Conservation (phyloP, 2,329 filamentous ascomycete genomes). For the Talaromyces sp. region DNA sequence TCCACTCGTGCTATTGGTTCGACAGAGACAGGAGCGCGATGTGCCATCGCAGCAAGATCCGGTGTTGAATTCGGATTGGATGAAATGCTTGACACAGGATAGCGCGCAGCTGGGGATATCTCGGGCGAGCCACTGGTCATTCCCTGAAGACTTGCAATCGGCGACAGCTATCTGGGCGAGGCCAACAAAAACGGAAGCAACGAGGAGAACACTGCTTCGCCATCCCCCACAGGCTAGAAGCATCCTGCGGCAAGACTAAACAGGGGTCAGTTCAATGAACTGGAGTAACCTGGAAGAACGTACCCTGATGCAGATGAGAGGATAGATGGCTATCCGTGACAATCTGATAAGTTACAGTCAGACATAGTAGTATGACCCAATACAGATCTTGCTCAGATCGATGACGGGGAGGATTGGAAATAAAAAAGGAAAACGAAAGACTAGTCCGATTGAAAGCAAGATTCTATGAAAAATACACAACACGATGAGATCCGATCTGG, state of each 20-base stretch:
- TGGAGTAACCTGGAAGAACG: not conserved
- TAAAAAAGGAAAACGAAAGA: constrained; percentile 1
- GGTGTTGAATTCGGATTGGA: constrained; percentile 55
- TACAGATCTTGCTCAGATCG: not conserved
- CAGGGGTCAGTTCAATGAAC: not conserved
- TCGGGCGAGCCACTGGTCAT: not conserved
- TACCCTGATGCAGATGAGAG: constrained; percentile 6
- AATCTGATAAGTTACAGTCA: constrained; percentile 5
- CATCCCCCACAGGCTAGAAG: constrained; percentile 23
- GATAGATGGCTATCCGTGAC: constrained; percentile 12
- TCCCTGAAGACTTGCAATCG: constrained; percentile 12
- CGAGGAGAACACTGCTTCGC: constrained; percentile 20
- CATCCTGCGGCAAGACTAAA: constrained; percentile 32
- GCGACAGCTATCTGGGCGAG: constrained; percentile 19
- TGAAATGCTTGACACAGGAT: constrained; percentile 59
- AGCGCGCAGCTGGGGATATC: constrained; percentile 57
- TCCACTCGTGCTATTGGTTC: constrained; percentile 53
- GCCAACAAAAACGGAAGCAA: constrained; percentile 18
- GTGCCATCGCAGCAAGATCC: constrained; percentile 47
- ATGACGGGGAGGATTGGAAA: not conserved
- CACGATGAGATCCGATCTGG: not conserved
- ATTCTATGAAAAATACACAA: not conserved
- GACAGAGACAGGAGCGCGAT: constrained; percentile 62
- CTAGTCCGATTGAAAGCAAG: not conserved
- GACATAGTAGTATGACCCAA: constrained; percentile 12